A percentile compares a stretch with the other conserved stretches of the same genome.
phyloP scores from a whole-genome alignment of 805 yeast genomes.

The Metschnikowia amazonensis region DNA sequence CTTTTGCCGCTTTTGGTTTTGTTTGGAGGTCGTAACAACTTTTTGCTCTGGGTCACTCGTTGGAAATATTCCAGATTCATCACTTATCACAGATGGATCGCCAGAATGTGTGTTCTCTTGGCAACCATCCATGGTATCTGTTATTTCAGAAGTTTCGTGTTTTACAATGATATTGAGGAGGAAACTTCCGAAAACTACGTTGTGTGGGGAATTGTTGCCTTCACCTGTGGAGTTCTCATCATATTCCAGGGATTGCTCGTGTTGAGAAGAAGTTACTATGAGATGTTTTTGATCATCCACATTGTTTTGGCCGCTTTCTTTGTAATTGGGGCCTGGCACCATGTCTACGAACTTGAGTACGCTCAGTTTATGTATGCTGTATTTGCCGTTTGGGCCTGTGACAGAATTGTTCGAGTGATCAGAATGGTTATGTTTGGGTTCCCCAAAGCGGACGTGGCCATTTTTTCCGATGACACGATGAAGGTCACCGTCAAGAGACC shows the following conservation, averaged over 20 bases:
- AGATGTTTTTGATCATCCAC: slow-evolving; percentile 23
- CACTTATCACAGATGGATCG: slow-evolving; percentile 17
- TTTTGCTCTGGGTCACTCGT: slow-evolving; percentile 16
- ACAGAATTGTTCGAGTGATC: slow-evolving; percentile 33
- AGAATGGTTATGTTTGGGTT: slow-evolving; percentile 35
- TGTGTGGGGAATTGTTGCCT: slow-evolving; percentile 15
- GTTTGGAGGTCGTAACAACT: slow-evolving; percentile 20
- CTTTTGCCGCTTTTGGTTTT: slow-evolving; percentile 15
- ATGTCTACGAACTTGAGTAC: slow-evolving; percentile 19
- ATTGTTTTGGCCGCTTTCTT: slow-evolving; percentile 22
- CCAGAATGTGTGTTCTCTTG: slow-evolving; percentile 12
- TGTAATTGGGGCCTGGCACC: slow-evolving; percentile 21
- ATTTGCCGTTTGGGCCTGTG: slow-evolving; percentile 59
- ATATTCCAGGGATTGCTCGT: slow-evolving; percentile 17
- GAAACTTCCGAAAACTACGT: slow-evolving; percentile 9
- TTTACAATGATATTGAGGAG: slow-evolving; percentile 5
- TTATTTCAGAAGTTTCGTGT: slow-evolving; percentile 7
- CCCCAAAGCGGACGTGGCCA: slow-evolving; percentile 30
- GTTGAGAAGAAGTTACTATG: slow-evolving; percentile 22
- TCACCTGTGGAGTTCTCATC: slow-evolving; percentile 12
- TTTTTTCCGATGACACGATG: slow-evolving; percentile 43
- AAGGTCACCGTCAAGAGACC: slow-evolving; percentile 49
- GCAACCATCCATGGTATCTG: slow-evolving; percentile 13
- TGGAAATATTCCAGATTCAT: slow-evolving; percentile 17
- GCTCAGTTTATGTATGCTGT: slow-evolving; percentile 43